These are phyloP conservation scores for Suhomyces terraborum DNA, from an alignment of 1,139 yeast genomes.

Conservation along the genomic window DNA sequence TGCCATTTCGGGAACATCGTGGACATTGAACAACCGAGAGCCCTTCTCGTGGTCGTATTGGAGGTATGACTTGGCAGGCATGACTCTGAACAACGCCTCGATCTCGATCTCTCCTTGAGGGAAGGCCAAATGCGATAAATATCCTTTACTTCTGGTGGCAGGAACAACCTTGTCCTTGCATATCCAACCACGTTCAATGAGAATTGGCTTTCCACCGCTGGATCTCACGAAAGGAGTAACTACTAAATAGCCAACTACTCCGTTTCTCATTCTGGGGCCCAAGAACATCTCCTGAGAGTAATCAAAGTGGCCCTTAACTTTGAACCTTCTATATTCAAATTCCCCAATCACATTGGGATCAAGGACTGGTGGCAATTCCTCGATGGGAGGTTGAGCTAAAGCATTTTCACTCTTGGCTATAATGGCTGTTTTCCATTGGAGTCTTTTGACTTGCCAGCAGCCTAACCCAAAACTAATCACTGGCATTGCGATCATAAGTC, in stretches of 20 bases:
- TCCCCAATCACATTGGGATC: constrained; percentile 59
- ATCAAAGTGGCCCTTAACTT: constrained; percentile 72
- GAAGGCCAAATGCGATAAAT: constrained; percentile 62
- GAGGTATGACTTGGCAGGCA: constrained; percentile 68
- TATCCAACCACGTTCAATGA: constrained; percentile 94
- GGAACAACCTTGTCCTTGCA: constrained; percentile 72
- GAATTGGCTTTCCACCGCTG: constrained; percentile 68
- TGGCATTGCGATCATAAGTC: constrained; percentile 81
- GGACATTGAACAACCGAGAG: constrained; percentile 62
- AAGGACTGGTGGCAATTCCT: constrained; percentile 61
- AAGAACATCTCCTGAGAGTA: constrained; percentile 88
- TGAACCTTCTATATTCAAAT: constrained; percentile 80
- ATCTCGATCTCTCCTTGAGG: constrained; percentile 77
- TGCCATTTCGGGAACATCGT: constrained; percentile 85
- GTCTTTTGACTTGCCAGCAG: constrained; percentile 87
- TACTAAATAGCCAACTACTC: constrained; percentile 74
- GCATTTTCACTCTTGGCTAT: constrained; percentile 83
- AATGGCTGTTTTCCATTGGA: constrained; percentile 85
- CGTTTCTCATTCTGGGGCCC: constrained; percentile 84
- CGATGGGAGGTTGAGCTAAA: constrained; percentile 68
- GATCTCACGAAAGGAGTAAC: constrained; percentile 80
- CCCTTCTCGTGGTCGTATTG: constrained; percentile 76
- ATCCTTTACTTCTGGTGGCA: constrained; percentile 48
- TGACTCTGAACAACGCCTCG: constrained; percentile 70
- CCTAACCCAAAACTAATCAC: constrained; percentile 83